Percentiles rank a stretch among this genome's conserved stretches.
Conservation (phyloP, 768 basidiomycete genomes). For the Saitozyma sp. region DNA sequence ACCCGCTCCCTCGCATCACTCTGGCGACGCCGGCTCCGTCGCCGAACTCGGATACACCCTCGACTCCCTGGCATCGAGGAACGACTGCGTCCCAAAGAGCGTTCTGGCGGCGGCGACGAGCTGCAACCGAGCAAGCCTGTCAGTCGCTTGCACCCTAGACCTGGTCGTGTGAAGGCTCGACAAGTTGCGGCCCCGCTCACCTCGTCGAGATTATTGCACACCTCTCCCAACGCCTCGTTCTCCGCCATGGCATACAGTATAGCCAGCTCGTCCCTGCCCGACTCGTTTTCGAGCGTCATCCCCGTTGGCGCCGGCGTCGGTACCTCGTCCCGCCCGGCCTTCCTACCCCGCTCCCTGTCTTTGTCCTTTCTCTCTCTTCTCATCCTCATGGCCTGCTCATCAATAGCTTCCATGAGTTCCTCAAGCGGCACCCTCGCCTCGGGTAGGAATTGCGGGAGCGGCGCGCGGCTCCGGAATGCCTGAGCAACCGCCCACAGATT, state of each 20-base stretch:
- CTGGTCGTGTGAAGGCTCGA: neutral
- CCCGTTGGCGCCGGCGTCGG: neutral
- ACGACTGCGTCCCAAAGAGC: slow-evolving; percentile 45
- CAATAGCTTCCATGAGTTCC: slow-evolving; percentile 38
- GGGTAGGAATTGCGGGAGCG: slow-evolving; percentile 52
- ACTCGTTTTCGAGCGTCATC: neutral
- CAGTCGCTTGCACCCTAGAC: neutral
- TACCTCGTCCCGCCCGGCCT: neutral
- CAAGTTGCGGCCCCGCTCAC: slow-evolving; percentile 22
- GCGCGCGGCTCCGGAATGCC: slow-evolving; percentile 45
- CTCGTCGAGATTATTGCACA: slow-evolving; percentile 48
- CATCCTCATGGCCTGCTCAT: slow-evolving; percentile 31
- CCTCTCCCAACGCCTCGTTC: slow-evolving; percentile 43
- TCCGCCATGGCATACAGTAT: slow-evolving; percentile 51
- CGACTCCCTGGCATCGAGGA: slow-evolving; percentile 10
- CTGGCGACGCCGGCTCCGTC: too few relatives aligned
- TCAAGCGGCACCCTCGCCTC: slow-evolving; percentile 40
- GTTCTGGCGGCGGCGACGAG: slow-evolving; percentile 38
- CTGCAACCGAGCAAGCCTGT: slow-evolving; percentile 6
- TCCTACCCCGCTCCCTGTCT: neutral
- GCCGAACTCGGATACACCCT: too few relatives aligned
- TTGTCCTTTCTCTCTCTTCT: slow-evolving; percentile 9
- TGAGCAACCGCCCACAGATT: slow-evolving; percentile 49
- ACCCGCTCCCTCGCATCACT: too few relatives aligned
- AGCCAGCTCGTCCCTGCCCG: slow-evolving; percentile 32